phyloP scores from a whole-genome alignment of 2,329 filamentous ascomycete species.

The Paecilomyces niveus region DNA sequence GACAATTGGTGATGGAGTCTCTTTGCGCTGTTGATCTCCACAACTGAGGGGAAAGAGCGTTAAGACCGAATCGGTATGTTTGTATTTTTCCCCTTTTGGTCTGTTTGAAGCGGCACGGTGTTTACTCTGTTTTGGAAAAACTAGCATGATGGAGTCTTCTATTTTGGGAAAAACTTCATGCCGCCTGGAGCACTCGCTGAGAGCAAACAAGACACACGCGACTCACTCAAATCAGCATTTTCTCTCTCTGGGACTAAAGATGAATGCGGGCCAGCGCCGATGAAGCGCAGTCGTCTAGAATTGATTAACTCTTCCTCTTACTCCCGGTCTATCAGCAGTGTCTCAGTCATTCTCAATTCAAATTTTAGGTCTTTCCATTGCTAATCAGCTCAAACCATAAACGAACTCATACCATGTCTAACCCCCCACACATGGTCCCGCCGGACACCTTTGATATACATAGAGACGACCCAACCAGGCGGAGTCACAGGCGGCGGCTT shows the following conservation, averaged over 20 bases:
- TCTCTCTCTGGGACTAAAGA: not conserved
- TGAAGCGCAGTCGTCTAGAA: not conserved
- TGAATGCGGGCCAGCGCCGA: not conserved
- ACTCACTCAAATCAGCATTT: not conserved
- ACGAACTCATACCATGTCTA: conserved; percentile 15
- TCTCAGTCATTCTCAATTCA: not conserved
- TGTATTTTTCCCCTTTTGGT: conserved; percentile 21
- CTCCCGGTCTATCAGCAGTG: not conserved
- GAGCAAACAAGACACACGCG: not conserved
- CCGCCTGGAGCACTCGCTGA: not conserved
- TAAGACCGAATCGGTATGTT: conserved; percentile 11
- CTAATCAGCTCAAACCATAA: not conserved
- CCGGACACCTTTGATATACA: conserved; percentile 19
- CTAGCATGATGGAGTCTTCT: not conserved
- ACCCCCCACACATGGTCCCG: conserved; percentile 13
- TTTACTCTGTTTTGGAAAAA: not conserved
- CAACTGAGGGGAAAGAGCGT: conserved; percentile 6
- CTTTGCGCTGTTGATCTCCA: not conserved
- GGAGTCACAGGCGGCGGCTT: conserved; percentile 4
- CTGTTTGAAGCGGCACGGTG: conserved; percentile 3
- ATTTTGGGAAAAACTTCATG: not conserved
- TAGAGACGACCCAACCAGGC: conserved; percentile 11
- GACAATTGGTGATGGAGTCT: not conserved
- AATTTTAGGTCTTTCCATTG: not conserved
- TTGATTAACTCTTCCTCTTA: not conserved